A percentile compares a stretch with the other conserved stretches of the same genome.
These are phyloP conservation scores for Paracorniculantispora psalliotae DNA, from an alignment of 2,329 filamentous ascomycete species.

Conservation along the genomic window DNA sequence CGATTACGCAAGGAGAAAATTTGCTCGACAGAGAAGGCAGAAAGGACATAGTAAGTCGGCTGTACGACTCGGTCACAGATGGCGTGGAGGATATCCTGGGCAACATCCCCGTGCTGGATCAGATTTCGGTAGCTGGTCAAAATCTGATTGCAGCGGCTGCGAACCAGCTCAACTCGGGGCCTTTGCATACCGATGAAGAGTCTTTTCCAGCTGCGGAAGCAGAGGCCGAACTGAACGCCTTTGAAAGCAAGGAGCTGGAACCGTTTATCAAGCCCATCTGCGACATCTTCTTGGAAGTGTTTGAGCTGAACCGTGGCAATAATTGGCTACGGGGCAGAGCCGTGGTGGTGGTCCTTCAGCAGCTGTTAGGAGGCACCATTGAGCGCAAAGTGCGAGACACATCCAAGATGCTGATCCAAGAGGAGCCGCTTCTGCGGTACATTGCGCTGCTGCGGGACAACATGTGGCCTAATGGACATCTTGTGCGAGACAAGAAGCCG, in stretches of 20 bases:
- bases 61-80: constrained; percentile 95
- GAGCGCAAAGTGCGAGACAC: constrained; percentile 91
- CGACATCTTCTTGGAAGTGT: constrained; percentile 93
- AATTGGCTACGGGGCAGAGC: constrained; percentile 96
- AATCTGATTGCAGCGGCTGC: constrained; percentile 78
- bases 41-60: constrained; percentile 83
- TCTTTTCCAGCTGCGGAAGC: constrained; percentile 63
- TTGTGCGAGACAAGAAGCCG: constrained; percentile 44
- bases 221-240: constrained; percentile 88
- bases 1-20: constrained; percentile 60
- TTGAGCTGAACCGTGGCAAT: constrained; percentile 89
- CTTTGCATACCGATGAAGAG: constrained; percentile 48
- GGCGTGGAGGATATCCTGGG: constrained; percentile 98
- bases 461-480: constrained; percentile 74
- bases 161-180: constrained; percentile 55
- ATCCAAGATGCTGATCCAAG: constrained; percentile 66
- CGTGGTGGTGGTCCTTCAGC: constrained; percentile 92
- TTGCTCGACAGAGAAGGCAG: constrained; percentile 58
- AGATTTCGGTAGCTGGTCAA: constrained; percentile 87
- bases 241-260: constrained; percentile 82
- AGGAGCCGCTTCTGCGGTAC: constrained; percentile 74
- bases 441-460: constrained; percentile 66
- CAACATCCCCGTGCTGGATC: constrained; percentile 91
- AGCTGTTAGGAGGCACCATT: constrained; percentile 91
- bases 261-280: constrained; percentile 98